These are phyloP conservation scores for Astragalus membranaceus DNA, from an alignment of 306 rosid species.

Conservation along the genomic window DNA sequence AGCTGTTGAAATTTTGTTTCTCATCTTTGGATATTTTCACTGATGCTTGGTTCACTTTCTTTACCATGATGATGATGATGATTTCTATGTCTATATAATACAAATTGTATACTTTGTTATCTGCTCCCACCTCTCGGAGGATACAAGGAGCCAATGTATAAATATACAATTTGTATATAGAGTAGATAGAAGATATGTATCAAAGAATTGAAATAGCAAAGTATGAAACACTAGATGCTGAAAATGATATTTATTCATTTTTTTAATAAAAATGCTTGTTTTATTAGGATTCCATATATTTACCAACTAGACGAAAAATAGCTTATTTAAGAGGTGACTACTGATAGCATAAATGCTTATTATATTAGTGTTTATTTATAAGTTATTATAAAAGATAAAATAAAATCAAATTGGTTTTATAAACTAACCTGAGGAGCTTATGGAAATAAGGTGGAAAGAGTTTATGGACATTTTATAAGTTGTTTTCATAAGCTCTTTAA, in stretches of 20 bases:
- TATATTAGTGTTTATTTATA: no score
- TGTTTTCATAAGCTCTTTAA: no score
- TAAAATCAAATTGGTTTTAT: no score
- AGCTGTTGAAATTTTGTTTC: constrained; percentile 27
- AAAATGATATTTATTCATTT: constrained; percentile 38
- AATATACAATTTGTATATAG: constrained; percentile 6
- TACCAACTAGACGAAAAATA: no score
- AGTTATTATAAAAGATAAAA: not conserved
- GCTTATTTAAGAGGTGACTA: no score
- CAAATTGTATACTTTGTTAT: constrained; percentile 44
- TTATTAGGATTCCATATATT: no score
- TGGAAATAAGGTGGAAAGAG: no score
- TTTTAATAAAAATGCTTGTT: no score
- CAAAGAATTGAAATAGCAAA: constrained; percentile 9
- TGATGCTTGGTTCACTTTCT: constrained; percentile 29
- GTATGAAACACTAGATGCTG: constrained; percentile 37
- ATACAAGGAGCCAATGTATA: constrained; percentile 34
- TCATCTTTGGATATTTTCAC: constrained; percentile 32
- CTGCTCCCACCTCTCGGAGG: constrained; percentile 46
- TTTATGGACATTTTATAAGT: no score
- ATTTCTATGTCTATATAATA: constrained; percentile 21
- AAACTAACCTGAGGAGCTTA: no score
- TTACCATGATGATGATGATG: constrained; percentile 32
- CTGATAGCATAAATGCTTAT: no score
- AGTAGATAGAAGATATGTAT: constrained; percentile 22